Percentiles rank a stretch among this genome's conserved stretches.
These are phyloP conservation scores for Candida chilensis DNA, from an alignment of 805 yeast species.

Conservation along the genomic window DNA sequence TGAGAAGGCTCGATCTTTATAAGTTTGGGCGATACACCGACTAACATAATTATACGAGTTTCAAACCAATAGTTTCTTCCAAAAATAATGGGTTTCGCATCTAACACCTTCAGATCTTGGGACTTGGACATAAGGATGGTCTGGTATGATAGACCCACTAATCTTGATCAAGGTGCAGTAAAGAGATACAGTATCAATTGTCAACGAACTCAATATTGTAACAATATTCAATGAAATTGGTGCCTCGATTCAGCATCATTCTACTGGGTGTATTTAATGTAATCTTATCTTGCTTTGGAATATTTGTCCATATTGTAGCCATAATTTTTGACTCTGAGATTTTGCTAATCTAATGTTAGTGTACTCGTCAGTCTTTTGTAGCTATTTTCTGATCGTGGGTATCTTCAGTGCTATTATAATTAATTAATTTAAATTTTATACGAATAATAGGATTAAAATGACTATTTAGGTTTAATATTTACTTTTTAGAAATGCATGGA, in stretches of 20 bases:
- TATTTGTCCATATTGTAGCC: conserved; percentile 13
- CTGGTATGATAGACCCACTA: conserved; percentile 56
- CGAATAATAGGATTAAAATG: too few relatives aligned
- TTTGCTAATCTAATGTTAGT: conserved; percentile 19
- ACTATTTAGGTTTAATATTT: too few relatives aligned
- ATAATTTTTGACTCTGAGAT: conserved; percentile 21
- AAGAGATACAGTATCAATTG: conserved; percentile 51
- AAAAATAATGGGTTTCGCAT: conserved; percentile 46
- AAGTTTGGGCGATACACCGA: too few relatives aligned
- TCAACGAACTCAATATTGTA: conserved; percentile 52
- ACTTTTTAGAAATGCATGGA: too few relatives aligned
- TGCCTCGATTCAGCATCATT: conserved; percentile 36
- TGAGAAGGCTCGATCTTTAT: too few relatives aligned
- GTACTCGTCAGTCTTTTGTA: conserved; percentile 22
- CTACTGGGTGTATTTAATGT: conserved; percentile 27
- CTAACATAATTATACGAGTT: conserved; percentile 40
- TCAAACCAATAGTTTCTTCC: conserved; percentile 70
- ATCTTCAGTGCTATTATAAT: too few relatives aligned
- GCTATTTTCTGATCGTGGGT: too few relatives aligned
- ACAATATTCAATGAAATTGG: conserved; percentile 65
- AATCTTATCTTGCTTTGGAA: conserved; percentile 24
- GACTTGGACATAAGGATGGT: conserved; percentile 49
- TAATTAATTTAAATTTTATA: too few relatives aligned
- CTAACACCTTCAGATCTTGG: conserved; percentile 36
- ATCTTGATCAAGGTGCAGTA: conserved; percentile 54